Percentiles rank a stretch among this genome's conserved stretches.
Evolutionary conservation across 352 stramenopile genomes (phyloP).

Genomic region (Phytophthora multivora): DNA sequence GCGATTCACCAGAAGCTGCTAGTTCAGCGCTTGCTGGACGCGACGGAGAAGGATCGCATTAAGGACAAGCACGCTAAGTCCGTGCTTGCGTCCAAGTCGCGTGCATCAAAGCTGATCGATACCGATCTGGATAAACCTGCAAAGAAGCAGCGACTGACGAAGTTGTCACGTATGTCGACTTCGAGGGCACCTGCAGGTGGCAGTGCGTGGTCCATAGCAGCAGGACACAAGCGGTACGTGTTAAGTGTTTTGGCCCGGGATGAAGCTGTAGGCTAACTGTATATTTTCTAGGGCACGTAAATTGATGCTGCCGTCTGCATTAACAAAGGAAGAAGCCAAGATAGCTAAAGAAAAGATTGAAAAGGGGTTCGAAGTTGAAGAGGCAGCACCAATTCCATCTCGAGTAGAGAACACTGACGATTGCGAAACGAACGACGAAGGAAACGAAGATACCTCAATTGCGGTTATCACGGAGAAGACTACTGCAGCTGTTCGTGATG

Average conservation of each 20-base stretch:
- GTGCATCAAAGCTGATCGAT: constrained; percentile 68
- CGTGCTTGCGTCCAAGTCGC: constrained; percentile 71
- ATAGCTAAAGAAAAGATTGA: constrained; percentile 44
- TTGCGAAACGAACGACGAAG: neutral
- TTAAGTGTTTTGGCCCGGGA: too few species aligned
- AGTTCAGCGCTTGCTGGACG: constrained; percentile 78
- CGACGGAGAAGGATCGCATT: constrained; percentile 78
- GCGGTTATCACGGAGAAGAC: constrained; percentile 4
- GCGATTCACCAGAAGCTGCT: constrained; percentile 82
- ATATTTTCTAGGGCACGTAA: constrained; percentile 12
- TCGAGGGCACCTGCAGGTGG: constrained; percentile 10
- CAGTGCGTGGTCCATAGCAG: constrained; percentile 22
- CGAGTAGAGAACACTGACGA: neutral
- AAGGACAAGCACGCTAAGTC: constrained; percentile 82
- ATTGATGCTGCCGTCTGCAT: constrained; percentile 37
- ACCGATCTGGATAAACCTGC: constrained; percentile 17
- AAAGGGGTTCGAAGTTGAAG: constrained; percentile 35
- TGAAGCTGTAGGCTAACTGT: neutral
- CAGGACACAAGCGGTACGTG: constrained; percentile 30
- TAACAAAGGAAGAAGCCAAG: constrained; percentile 40
- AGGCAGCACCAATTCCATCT: neutral
- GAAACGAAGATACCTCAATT: neutral
- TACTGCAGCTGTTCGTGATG: constrained; percentile 22
- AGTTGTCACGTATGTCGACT: constrained; percentile 9
- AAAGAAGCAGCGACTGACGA: constrained; percentile 29